A percentile compares a stretch with the other conserved stretches of the same genome.
Conservation (phyloP, 345 rosid genomes). For the Sonneratia caseolaris region DNA sequence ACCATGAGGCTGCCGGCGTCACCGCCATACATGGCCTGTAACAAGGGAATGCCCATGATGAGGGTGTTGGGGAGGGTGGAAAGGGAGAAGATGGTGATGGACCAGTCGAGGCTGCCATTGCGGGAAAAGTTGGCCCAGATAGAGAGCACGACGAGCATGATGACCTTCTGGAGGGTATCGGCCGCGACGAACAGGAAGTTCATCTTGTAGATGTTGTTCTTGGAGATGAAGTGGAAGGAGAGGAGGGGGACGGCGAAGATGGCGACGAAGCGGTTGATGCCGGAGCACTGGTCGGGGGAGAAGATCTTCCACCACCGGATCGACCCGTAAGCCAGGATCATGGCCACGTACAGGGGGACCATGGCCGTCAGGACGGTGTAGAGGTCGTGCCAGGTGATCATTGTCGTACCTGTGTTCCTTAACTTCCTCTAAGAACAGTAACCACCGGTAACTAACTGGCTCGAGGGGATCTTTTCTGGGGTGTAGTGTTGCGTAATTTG, state of each 20-base stretch:
- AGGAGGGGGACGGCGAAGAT: conserved; percentile 8
- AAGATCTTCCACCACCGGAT: conserved; percentile 12
- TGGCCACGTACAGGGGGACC: conserved; percentile 7
- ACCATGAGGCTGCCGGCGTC: conserved; percentile 83
- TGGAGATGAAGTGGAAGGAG: conserved; percentile 10
- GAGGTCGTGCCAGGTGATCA: conserved; percentile 8
- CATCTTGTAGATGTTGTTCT: conserved; percentile 9
- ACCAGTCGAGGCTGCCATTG: conserved; percentile 9
- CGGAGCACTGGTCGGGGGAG: conserved; percentile 12
- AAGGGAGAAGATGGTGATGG: conserved; percentile 9
- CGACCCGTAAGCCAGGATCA: conserved; percentile 8
- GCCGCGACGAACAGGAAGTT: conserved; percentile 8
- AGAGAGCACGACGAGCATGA: conserved; percentile 3
- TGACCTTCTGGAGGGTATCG: conserved; percentile 10
- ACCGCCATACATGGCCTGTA: conserved; percentile 78
- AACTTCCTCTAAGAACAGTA: neutral
- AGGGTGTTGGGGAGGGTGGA: conserved; percentile 9
- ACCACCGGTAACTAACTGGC: neutral
- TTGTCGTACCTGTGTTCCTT: neutral
- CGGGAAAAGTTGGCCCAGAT: conserved; percentile 8
- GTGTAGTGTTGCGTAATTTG: too few relatives aligned
- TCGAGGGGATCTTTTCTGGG: too few relatives aligned
- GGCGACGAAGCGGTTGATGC: conserved; percentile 9
- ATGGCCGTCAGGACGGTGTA: conserved; percentile 9
- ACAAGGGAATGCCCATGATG: conserved; percentile 88